Evolutionary conservation across 2,329 filamentous ascomycete species (phyloP).

Genomic region (Monosporascus sp.): DNA sequence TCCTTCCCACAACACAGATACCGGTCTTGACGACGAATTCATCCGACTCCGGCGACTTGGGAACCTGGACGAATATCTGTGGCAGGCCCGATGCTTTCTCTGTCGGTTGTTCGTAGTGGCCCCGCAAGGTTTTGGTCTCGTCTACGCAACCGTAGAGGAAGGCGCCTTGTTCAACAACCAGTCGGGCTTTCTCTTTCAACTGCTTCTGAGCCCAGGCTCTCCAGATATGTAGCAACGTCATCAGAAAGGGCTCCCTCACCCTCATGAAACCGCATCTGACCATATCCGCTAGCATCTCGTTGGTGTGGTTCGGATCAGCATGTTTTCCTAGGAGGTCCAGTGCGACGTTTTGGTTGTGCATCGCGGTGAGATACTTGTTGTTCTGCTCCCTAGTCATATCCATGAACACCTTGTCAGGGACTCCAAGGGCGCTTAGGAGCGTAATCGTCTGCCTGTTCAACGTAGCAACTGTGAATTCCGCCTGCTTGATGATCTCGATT

Average conservation of each 20-base stretch:
- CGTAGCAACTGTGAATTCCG: slow-evolving; percentile 68
- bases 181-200: slow-evolving; percentile 87
- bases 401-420: slow-evolving; percentile 61
- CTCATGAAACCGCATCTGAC: slow-evolving; percentile 75
- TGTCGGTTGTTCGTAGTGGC: slow-evolving; percentile 50
- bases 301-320: slow-evolving; percentile 81
- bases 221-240: slow-evolving; percentile 78
- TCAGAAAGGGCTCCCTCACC: slow-evolving; percentile 70
- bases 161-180: slow-evolving; percentile 75
- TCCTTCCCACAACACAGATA: slow-evolving; percentile 78
- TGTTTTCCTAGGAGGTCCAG: slow-evolving; percentile 64
- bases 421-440: slow-evolving; percentile 73
- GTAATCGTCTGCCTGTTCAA: slow-evolving; percentile 88
- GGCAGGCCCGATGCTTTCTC: slow-evolving; percentile 55
- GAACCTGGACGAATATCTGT: slow-evolving; percentile 85
- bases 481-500: slow-evolving; percentile 81
- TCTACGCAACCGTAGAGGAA: slow-evolving; percentile 87
- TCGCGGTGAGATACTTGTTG: slow-evolving; percentile 60
- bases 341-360: slow-evolving; percentile 60
- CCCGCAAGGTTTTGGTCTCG: slow-evolving; percentile 70
- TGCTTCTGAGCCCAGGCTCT: slow-evolving; percentile 82
- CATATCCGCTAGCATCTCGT: slow-evolving; percentile 68
- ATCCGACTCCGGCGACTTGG: slow-evolving; percentile 46
- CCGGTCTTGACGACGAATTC: slow-evolving; percentile 65
- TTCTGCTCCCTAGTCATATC: slow-evolving; percentile 64